Evolutionary conservation across 352 stramenopile genomes (phyloP).

Genomic region (Thalassiosira hispida): DNA sequence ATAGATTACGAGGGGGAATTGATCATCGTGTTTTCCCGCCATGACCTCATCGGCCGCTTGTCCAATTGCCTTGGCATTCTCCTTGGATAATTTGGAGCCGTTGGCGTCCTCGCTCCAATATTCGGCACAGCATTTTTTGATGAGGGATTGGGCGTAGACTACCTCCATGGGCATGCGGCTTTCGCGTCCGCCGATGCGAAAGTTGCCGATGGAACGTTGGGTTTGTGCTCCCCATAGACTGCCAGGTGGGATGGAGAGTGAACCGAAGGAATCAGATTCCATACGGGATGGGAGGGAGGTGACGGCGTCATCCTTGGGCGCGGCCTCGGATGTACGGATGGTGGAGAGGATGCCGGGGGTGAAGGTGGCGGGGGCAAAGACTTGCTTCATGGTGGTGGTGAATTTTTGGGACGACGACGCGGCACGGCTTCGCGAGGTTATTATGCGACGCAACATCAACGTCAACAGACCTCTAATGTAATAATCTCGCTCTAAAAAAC

Average conservation of each 20-base stretch:
- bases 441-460: too few relatives aligned
- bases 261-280: slow-evolving; percentile 80
- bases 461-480: too few relatives aligned
- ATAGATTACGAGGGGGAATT: slow-evolving; percentile 93
- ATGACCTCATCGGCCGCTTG: slow-evolving; percentile 92
- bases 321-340: not conserved
- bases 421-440: too few relatives aligned
- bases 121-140: slow-evolving; percentile 94
- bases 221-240: slow-evolving; percentile 87
- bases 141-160: slow-evolving; percentile 91
- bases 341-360: not conserved
- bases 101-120: slow-evolving; percentile 87
- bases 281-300: slow-evolving; percentile 59
- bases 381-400: slow-evolving; percentile 43
- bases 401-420: too few relatives aligned
- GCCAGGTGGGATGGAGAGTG: slow-evolving; percentile 68
- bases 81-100: slow-evolving; percentile 86
- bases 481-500: too few relatives aligned
- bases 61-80: slow-evolving; percentile 90
- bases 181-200: slow-evolving; percentile 91
- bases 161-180: slow-evolving; percentile 94
- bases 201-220: slow-evolving; percentile 94
- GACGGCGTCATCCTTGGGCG: slow-evolving; percentile 5
- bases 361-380: slow-evolving; percentile 39
- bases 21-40: slow-evolving; percentile 90